Percentiles rank a stretch among this genome's conserved stretches.
Conservation (phyloP, 1,139 yeast species). For the Suhomyces coccinellae region DNA sequence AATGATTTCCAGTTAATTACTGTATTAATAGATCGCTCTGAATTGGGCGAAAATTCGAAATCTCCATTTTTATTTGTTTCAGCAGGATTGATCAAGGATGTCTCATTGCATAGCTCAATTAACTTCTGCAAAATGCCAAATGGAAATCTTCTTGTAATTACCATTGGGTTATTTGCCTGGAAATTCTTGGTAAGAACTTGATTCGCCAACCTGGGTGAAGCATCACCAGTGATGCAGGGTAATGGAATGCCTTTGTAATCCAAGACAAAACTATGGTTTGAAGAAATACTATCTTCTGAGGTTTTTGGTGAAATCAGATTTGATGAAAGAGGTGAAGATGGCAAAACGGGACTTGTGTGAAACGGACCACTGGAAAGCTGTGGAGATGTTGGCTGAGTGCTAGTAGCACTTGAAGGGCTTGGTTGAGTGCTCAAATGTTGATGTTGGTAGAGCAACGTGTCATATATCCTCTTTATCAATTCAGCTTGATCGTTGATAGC, state of each 20-base stretch:
- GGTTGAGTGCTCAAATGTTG: conserved; percentile 13
- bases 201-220: conserved; percentile 26
- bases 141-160: conserved; percentile 51
- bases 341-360: conserved; percentile 16
- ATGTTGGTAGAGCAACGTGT: conserved; percentile 30
- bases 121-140: conserved; percentile 65
- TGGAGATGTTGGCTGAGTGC: conserved; percentile 3
- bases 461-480: conserved; percentile 49
- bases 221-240: conserved; percentile 25
- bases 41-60: conserved; percentile 63
- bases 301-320: conserved; percentile 18
- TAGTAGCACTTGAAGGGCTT: not conserved
- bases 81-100: conserved; percentile 68
- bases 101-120: conserved; percentile 72
- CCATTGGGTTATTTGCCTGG: conserved; percentile 15
- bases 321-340: conserved; percentile 25
- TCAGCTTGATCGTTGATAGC: conserved; percentile 69
- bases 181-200: conserved; percentile 22
- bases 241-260: conserved; percentile 66
- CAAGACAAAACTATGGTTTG: conserved; percentile 17
- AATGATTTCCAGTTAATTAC: conserved; percentile 57
- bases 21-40: conserved; percentile 62
- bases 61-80: conserved; percentile 36
- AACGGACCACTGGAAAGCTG: not conserved
- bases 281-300: conserved; percentile 13